phyloP scores from a whole-genome alignment of 495 filamentous ascomycete genomes.

The Daldinia concentrica region DNA sequence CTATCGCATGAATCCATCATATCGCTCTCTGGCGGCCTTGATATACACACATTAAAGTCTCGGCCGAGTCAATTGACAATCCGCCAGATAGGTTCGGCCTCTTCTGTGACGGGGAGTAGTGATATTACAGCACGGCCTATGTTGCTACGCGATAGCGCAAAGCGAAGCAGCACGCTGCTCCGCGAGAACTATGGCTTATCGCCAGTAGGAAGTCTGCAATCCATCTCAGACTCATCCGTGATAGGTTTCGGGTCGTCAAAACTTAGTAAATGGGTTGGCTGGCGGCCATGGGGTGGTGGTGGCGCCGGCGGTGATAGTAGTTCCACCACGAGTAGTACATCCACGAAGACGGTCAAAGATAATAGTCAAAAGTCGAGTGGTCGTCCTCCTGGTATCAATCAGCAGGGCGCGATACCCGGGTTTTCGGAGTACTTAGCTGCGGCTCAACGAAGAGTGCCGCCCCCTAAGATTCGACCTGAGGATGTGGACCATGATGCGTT shows the following conservation, averaged over 20 bases:
- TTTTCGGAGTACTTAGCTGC: constrained; percentile 55
- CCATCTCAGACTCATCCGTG: constrained; percentile 40
- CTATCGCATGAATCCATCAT: constrained; percentile 65
- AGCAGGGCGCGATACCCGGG: constrained; percentile 61
- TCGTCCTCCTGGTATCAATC: constrained; percentile 62
- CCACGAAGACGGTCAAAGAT: constrained; percentile 23
- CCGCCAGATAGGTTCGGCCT: constrained; percentile 53
- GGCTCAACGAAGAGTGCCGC: constrained; percentile 51
- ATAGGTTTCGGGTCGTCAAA: constrained; percentile 39
- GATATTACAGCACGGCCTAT: constrained; percentile 54
- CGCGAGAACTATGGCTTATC: constrained; percentile 51
- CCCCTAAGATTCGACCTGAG: constrained; percentile 54
- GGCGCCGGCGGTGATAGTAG: background rate
- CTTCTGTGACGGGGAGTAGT: constrained; percentile 55
- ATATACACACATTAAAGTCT: constrained; percentile 64
- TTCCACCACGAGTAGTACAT: constrained; percentile 19
- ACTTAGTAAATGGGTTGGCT: constrained; percentile 54
- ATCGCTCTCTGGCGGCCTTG: constrained; percentile 62
- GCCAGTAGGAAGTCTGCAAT: constrained; percentile 42
- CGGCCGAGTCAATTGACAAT: constrained; percentile 63
- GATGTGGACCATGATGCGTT: constrained; percentile 54
- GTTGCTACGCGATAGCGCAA: constrained; percentile 45
- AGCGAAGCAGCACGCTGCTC: constrained; percentile 51
- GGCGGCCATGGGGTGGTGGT: constrained; percentile 56
- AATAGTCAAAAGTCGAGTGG: constrained; percentile 24